Evolutionary conservation across 2,329 filamentous ascomycete species (phyloP), one percentile per base, ranked within the genome.

Genomic region (Diplodia corticola): DNA sequence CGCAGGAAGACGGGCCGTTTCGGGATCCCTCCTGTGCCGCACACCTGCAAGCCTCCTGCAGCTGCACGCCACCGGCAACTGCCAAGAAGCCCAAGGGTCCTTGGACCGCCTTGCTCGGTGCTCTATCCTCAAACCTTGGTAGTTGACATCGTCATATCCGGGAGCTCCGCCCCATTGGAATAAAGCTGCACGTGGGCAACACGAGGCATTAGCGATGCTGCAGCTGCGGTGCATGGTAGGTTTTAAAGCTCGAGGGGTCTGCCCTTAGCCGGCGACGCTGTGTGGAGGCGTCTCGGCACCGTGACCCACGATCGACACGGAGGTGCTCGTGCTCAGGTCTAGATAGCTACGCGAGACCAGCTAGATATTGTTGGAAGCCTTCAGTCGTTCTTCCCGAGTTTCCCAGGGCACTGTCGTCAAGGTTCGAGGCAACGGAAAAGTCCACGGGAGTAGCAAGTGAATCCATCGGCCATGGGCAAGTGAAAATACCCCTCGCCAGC

Each of bases 1-100:
- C 44, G 57, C n/a, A 35, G 40, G 24, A 22, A 61, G 57, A 35
- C 57, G 57, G 57, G 17, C 57, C 57, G 57, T 61, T 61, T 61
- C 37, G 26, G 37, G 26, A 10, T 33, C 28, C 35, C 57, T 33
- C 57, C 57, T 61, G 57, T 44, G 40, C n/a, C 9, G 26, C 26
- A 35, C n/a, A 40, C 40, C 20, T 22, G 33, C 17, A 13, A 61
- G 44, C 28, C n/a, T 44, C 40, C 26, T 49, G 57, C 40, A 48
- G 35, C 22, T 15, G 22, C 55, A 60, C 33, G 24, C 37, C 22
- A 37, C 54, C 54, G 33, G 35, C 24, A 26, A 9, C 17, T 35
- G 6, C 20, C 33, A 28, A 26, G 54, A 33, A 15, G 40, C n/a
- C 17, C 40, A 44, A 20, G 40, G 40, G 40, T 20, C 40, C 54